Percentiles rank a stretch among this genome's conserved stretches.
These are phyloP conservation scores for Pythium utonaiense DNA, from an alignment of 352 stramenopile species.

Conservation along the genomic window DNA sequence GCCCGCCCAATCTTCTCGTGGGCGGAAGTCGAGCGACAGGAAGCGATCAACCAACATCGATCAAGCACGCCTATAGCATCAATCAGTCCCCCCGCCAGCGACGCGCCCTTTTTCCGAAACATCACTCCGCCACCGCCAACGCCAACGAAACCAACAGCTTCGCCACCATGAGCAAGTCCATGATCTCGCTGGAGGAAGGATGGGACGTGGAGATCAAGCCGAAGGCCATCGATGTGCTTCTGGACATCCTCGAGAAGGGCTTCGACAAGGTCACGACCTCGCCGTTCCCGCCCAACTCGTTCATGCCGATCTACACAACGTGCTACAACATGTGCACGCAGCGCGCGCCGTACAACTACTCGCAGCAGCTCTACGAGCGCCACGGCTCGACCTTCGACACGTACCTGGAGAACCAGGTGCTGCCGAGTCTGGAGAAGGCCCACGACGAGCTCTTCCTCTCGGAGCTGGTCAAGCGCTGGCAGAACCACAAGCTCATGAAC, in stretches of 20 bases:
- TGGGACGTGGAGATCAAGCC: constrained; percentile 88
- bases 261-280: constrained; percentile 80
- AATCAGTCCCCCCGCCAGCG: neutral
- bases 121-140: too few species aligned
- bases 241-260: constrained; percentile 82
- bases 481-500: constrained; percentile 99
- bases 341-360: constrained; percentile 98
- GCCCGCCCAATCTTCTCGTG: neutral
- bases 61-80: neutral
- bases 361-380: constrained; percentile 97
- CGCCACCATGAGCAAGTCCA: constrained; percentile 68
- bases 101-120: neutral
- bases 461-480: constrained; percentile 96
- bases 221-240: constrained; percentile 86
- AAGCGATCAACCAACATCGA: constrained; percentile 1
- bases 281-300: constrained; percentile 79
- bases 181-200: constrained; percentile 83
- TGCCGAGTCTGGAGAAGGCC: constrained; percentile 84
- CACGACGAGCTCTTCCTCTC: constrained; percentile 95
- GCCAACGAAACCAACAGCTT: neutral
- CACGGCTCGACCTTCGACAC: constrained; percentile 91
- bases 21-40: neutral
- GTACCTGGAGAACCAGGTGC: constrained; percentile 89
- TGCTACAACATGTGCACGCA: constrained; percentile 99
- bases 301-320: constrained; percentile 90